Base-by-base conservation (phyloP, 345 rosid genomes). In the Salix exigua region DNA sequence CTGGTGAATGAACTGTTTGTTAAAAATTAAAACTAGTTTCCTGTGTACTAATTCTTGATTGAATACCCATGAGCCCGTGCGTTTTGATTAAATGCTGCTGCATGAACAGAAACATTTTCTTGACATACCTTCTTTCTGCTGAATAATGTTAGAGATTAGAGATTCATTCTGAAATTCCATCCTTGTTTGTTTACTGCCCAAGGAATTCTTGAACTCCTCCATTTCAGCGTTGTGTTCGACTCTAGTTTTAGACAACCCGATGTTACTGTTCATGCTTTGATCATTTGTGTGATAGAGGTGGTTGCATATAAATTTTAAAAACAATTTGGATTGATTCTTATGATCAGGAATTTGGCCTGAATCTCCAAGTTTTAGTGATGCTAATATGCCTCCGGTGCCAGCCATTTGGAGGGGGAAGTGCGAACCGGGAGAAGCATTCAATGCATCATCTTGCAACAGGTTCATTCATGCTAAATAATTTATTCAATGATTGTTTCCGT, bases 281-380 rank as follows among this genome's bases (percentile, higher is more conserved):
- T 53, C 60, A 19, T 2, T 21, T 21, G 60, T 7, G 60, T 21
- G 60, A 9, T 25, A 19, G 25, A n/a, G 4, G 0, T 23, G 63
- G 63, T 11, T 58, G 63, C 63, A 10, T 58, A 23, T 58, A 58
- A 10, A 8, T 23, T 58, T 23, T n/a, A 8, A 55, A 8, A 55
- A 55, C 9, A 55, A 55, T n/a, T 51, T 10, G 61, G 23, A 7
- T n/a, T 55, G 61, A 55, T 55, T 55, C 61, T 55, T 23, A 23
- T 58, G 73, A 66, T 61, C 85, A 86, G 90, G 90, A 65, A 79
- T 88, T 66, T 88, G 90, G 90, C 90, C 90, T 5, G 90, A 88
- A 81, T 82, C 90, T 16, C 84, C 87, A 1, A 86, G 90, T 78
- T 88, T 88, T 68, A 78, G 68, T 6, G 88, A 84, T 19, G 74